Percentiles rank a stretch among this genome's conserved stretches.
Evolutionary conservation across 768 basidiomycete species (phyloP).

Genomic region (Epithele typhae): DNA sequence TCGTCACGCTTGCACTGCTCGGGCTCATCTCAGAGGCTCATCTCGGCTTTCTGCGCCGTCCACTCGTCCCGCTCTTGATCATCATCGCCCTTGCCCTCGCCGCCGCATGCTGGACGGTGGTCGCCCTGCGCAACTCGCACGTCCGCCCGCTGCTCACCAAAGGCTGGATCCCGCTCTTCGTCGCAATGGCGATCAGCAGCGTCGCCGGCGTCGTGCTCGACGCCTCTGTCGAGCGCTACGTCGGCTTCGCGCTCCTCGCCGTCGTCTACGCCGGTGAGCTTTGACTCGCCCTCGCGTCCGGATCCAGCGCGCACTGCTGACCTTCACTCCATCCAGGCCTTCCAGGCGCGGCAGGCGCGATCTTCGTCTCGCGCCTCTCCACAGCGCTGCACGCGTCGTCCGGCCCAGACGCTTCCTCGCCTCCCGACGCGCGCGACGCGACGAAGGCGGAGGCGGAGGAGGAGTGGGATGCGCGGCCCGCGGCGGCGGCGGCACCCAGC

Average conservation of each 20-base stretch:
- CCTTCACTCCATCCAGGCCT: slow-evolving; percentile 47
- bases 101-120: slow-evolving; percentile 43
- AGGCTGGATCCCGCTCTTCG: slow-evolving; percentile 89
- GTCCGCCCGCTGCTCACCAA: slow-evolving; percentile 70
- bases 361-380: slow-evolving; percentile 87
- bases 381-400: slow-evolving; percentile 77
- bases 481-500: slow-evolving; percentile 32
- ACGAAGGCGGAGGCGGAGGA: slow-evolving; percentile 10
- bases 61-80: slow-evolving; percentile 51
- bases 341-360: slow-evolving; percentile 86
- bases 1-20: slow-evolving; percentile 83
- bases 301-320: not conserved
- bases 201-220: slow-evolving; percentile 92
- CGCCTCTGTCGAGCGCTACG: slow-evolving; percentile 79
- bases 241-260: slow-evolving; percentile 83
- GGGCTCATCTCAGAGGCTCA: slow-evolving; percentile 72
- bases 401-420: too few relatives aligned
- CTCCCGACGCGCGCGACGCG: too few relatives aligned
- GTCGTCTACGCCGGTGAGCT: slow-evolving; percentile 76
- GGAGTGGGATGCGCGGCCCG: slow-evolving; percentile 40
- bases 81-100: slow-evolving; percentile 46
- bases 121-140: slow-evolving; percentile 61
- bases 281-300: not conserved
- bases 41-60: slow-evolving; percentile 59
- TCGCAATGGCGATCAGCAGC: slow-evolving; percentile 85